These are phyloP conservation scores for Kwoniella botswanensis DNA, from an alignment of 768 basidiomycete genomes.

Conservation along the genomic window DNA sequence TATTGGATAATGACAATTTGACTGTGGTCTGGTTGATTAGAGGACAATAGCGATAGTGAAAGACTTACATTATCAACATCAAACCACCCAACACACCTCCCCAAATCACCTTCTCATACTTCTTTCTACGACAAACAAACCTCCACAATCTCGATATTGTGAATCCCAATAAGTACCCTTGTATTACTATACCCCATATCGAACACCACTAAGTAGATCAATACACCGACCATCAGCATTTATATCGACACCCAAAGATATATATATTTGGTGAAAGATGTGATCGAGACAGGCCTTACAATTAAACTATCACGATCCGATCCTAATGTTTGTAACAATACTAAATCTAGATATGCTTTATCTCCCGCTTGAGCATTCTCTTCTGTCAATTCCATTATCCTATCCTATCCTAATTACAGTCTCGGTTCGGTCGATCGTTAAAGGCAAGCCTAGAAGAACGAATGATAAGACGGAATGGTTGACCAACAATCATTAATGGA, in stretches of 20 bases:
- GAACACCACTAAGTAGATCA: constrained; percentile 6
- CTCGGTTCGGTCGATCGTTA: no score
- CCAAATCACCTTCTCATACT: background rate
- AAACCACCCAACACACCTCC: background rate
- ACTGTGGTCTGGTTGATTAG: no score
- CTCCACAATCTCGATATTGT: background rate
- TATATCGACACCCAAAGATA: background rate
- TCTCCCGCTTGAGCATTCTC: constrained; percentile 13
- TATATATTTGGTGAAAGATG: background rate
- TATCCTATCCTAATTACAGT: background rate
- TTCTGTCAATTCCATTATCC: constrained; percentile 7
- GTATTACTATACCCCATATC: constrained; percentile 3
- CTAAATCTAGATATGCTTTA: constrained; percentile 13
- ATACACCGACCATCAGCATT: background rate
- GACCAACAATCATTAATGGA: background rate
- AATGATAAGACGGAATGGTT: background rate
- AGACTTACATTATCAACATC: constrained; percentile 7
- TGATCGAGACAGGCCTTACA: background rate
- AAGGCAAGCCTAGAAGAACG: no score
- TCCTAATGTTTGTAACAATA: constrained; percentile 9
- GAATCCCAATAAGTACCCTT: background rate
- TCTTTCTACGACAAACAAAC: background rate
- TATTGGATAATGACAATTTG: background rate
- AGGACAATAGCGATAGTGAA: background rate
- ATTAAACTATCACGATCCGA: background rate